Percentiles rank a stretch among this genome's conserved stretches.
Conservation (phyloP, 352 stramenopile species). For the Blastocystis sp. region DNA sequence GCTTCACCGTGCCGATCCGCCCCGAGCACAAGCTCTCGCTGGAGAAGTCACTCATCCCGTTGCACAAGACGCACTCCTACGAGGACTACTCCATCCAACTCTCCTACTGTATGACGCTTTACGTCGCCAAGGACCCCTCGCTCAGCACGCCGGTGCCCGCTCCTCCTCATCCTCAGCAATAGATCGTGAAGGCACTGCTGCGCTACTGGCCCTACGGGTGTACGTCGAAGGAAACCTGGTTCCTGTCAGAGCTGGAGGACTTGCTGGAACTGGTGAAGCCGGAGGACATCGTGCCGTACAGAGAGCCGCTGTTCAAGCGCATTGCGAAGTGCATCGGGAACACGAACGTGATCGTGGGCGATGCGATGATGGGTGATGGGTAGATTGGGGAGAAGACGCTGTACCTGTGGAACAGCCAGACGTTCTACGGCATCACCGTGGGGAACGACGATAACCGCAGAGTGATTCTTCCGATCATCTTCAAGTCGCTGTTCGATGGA, state of each 20-base stretch:
- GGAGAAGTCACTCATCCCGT: conserved; percentile 87
- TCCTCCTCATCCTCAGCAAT: conserved; percentile 88
- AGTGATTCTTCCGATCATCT: conserved; percentile 90
- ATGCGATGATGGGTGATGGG: conserved; percentile 70
- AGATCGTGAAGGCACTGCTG: conserved; percentile 71
- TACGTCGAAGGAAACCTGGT: conserved; percentile 80
- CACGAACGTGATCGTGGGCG: conserved; percentile 72
- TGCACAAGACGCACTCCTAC: conserved; percentile 95
- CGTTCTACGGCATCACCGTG: conserved; percentile 90
- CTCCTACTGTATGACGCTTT: conserved; percentile 98
- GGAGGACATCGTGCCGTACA: conserved; percentile 76
- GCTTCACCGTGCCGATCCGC: conserved; percentile 97
- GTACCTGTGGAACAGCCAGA: conserved; percentile 98
- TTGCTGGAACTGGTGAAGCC: conserved; percentile 90
- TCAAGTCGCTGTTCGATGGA: conserved; percentile 82
- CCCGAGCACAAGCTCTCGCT: conserved; percentile 93
- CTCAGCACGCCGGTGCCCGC: conserved; percentile 87
- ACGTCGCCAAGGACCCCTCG: conserved; percentile 97
- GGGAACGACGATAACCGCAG: conserved; percentile 87
- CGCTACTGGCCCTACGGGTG: conserved; percentile 73
- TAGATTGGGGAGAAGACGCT: conserved; percentile 88
- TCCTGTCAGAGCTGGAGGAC: conserved; percentile 97
- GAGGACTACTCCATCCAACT: conserved; percentile 96
- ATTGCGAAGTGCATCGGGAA: conserved; percentile 72
- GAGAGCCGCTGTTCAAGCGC: conserved; percentile 71